phyloP scores from a whole-genome alignment of 2,329 filamentous ascomycete species.

The Hypoxylon sp. region DNA sequence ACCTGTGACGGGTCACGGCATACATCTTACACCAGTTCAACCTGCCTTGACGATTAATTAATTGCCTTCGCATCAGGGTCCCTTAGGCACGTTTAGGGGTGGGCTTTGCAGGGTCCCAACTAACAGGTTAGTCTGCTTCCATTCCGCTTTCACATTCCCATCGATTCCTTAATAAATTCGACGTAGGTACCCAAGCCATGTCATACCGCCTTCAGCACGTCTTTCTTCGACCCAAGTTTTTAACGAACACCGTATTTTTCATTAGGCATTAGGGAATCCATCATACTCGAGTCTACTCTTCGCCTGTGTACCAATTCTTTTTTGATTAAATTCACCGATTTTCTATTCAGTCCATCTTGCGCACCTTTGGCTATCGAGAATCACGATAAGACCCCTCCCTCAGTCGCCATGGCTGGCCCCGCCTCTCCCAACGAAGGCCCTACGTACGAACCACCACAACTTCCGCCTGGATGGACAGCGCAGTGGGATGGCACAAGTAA shows the following conservation, averaged over 20 bases:
- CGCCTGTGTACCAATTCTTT: not conserved
- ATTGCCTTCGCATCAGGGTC: no score
- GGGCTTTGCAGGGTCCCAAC: constrained; percentile 29
- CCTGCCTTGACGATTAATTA: constrained; percentile 22
- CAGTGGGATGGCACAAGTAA: constrained; percentile 72
- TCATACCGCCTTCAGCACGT: constrained; percentile 29
- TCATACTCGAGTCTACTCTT: constrained; percentile 1
- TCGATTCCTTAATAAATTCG: no score
- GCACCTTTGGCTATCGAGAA: constrained; percentile 23
- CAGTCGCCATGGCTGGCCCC: constrained; percentile 62
- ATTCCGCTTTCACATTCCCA: constrained; percentile 33
- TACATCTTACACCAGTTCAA: constrained; percentile 19
- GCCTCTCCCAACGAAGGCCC: constrained; percentile 67
- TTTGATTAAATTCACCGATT: constrained; percentile 14
- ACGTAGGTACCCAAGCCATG: constrained; percentile 23
- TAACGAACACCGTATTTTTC: constrained; percentile 15
- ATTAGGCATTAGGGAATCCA: constrained; percentile 7
- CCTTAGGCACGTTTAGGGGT: constrained; percentile 15
- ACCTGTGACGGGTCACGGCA: constrained; percentile 27
- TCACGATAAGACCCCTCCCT: constrained; percentile 36
- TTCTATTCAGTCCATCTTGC: constrained; percentile 13
- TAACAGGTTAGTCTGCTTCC: constrained; percentile 24
- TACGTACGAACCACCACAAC: constrained; percentile 64
- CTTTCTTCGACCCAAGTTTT: constrained; percentile 6
- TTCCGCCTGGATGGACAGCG: constrained; percentile 73